Base-by-base conservation (phyloP, 192 early-diverging fungal genomes). In the Backusella tarrabulga region DNA sequence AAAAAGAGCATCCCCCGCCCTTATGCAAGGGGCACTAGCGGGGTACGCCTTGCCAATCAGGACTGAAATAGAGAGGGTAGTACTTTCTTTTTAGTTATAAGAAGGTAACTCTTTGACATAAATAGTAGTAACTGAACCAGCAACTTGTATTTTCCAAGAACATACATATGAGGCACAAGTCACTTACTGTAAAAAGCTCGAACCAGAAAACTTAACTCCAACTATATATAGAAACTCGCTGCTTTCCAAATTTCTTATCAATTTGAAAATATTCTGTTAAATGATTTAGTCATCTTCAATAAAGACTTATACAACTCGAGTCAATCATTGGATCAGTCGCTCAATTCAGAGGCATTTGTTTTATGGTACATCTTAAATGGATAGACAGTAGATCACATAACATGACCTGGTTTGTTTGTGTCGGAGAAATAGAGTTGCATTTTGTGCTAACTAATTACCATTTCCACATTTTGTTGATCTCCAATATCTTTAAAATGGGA, bases 391-490 rank as follows among this genome's bases (percentile, higher is more conserved):
- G 56, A 29, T 63, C 56, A 29, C 8, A 63, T 63, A 63, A 63
- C 56, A 63, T 11, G 26, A 23, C 56, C 12, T 29, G 26, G 26
- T 63, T 29, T 63, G 56, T 63, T 63, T 26, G 56, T 9, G 56
- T 63, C 56, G 56, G 56, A 63, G 56, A 29, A 63, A 23, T 29
- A 26, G 21, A 63, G 21, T 63, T 63, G 23, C 23, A 63, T 63
- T 63, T 12, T 63, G 9, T 29, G 23, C 56, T 63, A 63, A 1
- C 56, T 63, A 63, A 63, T 63, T 63, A 29, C 11, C 56, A 26
- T 63, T 63, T 63, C 56, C 56, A 63, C 56, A 63, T 29, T 63
- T 63, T 63, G 56, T 63, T 63, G 56, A 63, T 63, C 56, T 63
- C 56, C 12, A 63, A 63, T 29, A 21, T 63, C 21, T 63, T 63